Evolutionary conservation across 331 rosid genomes (phyloP), one percentile per base, ranked within the genome.

Genomic region (Quercus lobata): DNA sequence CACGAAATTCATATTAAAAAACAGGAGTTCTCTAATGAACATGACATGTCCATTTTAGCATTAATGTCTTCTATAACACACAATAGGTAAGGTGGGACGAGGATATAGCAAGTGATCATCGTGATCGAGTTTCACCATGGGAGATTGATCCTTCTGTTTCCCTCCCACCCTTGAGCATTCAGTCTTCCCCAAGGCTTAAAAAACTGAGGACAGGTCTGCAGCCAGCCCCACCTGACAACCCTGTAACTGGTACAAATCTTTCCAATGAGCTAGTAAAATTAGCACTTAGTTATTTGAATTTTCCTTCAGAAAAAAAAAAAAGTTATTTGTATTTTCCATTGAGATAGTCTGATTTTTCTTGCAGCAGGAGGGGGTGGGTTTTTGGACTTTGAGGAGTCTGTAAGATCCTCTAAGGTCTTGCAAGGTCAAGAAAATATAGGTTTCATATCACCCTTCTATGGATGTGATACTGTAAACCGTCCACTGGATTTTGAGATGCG

Each of bases 341-440:
- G 49, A 19, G 56, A 76, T 27, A 11, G 5, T 72, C 49, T 49
- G 46, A 70, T 3, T 57, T 82, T 65, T 79, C 76, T 84, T 82
- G 82, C 81, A 58, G 81, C 88, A 83, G 97, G 96, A 79, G 87
- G 92, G 83, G 86, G 78, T 84, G 94, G 92, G 80, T 84, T 89
- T 87, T 77, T 90, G 94, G 97, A 91, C 97, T 95, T 87, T 78
- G 94, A 92, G 85, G 97, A 89, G 89, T 91, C 97, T 56, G 69
- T 91, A 78, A 92, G 92, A 88, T 90, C 97, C 88, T 88, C 98
- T 88, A 94, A 94, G 98, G 98, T 94, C 98, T 94, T 94, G 98
- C 98, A 94, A 94, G 98, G 98, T 94, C 98, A 94, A 94, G 98
- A 94, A 94, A 94, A 94, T 83, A 72, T 93, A 81, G 87, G 97